Base-by-base conservation (phyloP, 75 land plant genomes). In the Larix kaempferi region DNA sequence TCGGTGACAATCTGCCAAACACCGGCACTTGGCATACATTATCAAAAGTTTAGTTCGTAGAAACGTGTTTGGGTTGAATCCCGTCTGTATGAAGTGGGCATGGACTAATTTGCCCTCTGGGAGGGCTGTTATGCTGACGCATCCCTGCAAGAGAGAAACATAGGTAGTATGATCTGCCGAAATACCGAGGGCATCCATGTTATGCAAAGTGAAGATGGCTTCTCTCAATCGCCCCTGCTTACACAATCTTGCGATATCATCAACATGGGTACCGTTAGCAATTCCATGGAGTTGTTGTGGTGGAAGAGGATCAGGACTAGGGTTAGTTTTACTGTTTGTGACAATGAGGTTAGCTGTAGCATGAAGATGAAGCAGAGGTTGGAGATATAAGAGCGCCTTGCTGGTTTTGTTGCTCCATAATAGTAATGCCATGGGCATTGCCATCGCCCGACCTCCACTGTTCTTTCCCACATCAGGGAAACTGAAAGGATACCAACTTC, bases 11-110 rank as follows among this genome's bases (percentile, higher is more conserved):
- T 81, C 74, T n/a, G 15, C 60, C 29, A 81, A 52, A 44, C 37
- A 35, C 35, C 74, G 82, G 41, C 71, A 78, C 5, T 79, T 62
- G 5, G 60, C 59, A 58, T 81, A 81, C 61, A 78, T 69, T 74
- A 80, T 41, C 23, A 78, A 19, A 23, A 78, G 81, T 5, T 82
- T 74, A 21, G 61, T 80, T 63, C 65, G 60, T 49, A 79, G 8
- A 71, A 77, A 77, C 8, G 10, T 29, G 35, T 77, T 73, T 23
- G 73, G 71, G 16, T 39, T 39, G 41, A 39, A 37, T 4, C 44
- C 41, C 5, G 19, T 13, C 37, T 63, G 39, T 11, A 77, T 21
- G 44, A 77, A 21, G 44, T 66, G 54, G 27, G 63, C 71, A 64
- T 77, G 78, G 49, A 52, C 71, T 57, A 35, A 6, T 49, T 77